These are phyloP conservation scores for Bipolaris zeicola DNA, from an alignment of 2,329 filamentous ascomycete genomes.

Conservation along the genomic window DNA sequence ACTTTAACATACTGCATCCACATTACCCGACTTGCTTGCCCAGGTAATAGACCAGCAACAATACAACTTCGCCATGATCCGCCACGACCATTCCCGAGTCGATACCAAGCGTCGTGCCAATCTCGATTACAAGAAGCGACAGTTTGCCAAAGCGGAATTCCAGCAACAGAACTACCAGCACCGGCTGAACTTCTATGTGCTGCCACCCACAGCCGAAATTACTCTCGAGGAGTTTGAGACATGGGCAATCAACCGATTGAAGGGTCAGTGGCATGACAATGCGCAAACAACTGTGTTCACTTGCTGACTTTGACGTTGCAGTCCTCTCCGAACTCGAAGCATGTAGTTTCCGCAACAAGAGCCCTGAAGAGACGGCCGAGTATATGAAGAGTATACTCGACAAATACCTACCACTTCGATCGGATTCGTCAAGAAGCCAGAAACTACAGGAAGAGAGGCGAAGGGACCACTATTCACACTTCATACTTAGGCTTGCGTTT, in stretches of 20 bases:
- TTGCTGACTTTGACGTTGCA: conserved; percentile 42
- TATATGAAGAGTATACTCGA: conserved; percentile 87
- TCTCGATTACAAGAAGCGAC: conserved; percentile 80
- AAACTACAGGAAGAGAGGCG: conserved; percentile 74
- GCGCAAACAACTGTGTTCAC: rapidly evolving
- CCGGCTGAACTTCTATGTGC: conserved; percentile 88
- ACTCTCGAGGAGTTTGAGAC: conserved; percentile 97
- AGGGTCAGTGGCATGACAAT: conserved; percentile 54
- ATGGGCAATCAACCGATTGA: conserved; percentile 93
- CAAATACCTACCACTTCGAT: conserved; percentile 81
- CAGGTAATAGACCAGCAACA: conserved; percentile 7
- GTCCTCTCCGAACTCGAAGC: conserved; percentile 89
- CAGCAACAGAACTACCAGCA: conserved; percentile 80
- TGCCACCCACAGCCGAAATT: conserved; percentile 89
- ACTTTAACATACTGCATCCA: conserved; percentile 19
- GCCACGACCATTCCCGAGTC: conserved; percentile 51
- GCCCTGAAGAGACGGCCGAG: conserved; percentile 76
- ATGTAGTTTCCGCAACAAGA: conserved; percentile 92
- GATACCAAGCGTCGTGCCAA: conserved; percentile 75
- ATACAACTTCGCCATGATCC: conserved; percentile 39
- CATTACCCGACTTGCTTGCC: conserved; percentile 10
- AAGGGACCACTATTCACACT: conserved; percentile 97
- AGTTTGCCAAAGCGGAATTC: conserved; percentile 79
- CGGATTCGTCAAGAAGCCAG: conserved; percentile 68
- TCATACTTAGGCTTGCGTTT: conserved; percentile 93